A percentile compares a stretch with the other conserved stretches of the same genome.
These are phyloP conservation scores for Aspergillus taichungensis DNA, from an alignment of 495 filamentous ascomycete genomes.

Conservation along the genomic window DNA sequence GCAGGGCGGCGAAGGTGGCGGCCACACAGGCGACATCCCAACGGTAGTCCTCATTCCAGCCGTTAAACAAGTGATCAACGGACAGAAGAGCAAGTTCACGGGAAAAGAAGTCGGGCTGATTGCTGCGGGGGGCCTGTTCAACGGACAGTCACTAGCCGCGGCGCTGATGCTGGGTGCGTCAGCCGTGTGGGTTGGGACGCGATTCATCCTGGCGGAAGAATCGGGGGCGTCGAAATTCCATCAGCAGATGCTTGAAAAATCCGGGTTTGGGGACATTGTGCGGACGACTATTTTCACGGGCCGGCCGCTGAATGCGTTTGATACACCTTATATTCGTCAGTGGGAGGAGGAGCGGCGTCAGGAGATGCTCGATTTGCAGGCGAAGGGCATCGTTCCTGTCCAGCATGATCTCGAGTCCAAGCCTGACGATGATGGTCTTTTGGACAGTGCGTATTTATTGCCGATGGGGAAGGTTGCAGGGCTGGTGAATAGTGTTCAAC, in stretches of 20 bases:
- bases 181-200: conserved; percentile 80
- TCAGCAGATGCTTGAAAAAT: conserved; percentile 75
- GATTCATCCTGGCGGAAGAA: conserved; percentile 76
- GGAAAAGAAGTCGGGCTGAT: conserved; percentile 68
- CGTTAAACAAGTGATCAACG: conserved; percentile 60
- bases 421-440: conserved; percentile 55
- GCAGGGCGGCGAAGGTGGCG: conserved; percentile 73
- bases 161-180: conserved; percentile 72
- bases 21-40: conserved; percentile 70
- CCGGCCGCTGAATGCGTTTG: conserved; percentile 71
- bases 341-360: conserved; percentile 72
- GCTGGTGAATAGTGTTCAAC: conserved; percentile 71
- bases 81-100: conserved; percentile 64
- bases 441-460: conserved; percentile 75
- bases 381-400: conserved; percentile 69
- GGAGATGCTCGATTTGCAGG: conserved; percentile 73
- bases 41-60: conserved; percentile 71
- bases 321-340: conserved; percentile 70
- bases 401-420: conserved; percentile 74
- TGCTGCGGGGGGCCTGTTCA: conserved; percentile 77
- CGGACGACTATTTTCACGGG: conserved; percentile 86
- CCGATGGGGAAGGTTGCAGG: conserved; percentile 85
- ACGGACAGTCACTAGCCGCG: conserved; percentile 70
- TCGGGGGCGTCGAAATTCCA: conserved; percentile 78
- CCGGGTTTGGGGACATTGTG: conserved; percentile 75